A percentile compares a stretch with the other conserved stretches of the same genome.
Evolutionary conservation across 31 red algal species (phyloP).

Genomic region (Asparagopsis taxiformis): DNA sequence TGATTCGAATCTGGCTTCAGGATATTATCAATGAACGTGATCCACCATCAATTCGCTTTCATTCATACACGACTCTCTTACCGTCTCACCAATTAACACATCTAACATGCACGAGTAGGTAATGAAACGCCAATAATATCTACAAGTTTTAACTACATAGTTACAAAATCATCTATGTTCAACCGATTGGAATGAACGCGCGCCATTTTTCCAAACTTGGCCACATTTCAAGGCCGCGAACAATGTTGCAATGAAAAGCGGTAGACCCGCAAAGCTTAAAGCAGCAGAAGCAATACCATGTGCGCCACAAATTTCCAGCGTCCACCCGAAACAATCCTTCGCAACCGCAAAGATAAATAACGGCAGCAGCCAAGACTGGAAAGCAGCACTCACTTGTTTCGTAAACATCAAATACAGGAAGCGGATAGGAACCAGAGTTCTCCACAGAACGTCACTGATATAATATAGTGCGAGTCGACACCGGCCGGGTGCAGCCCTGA

Average conservation of each 20-base stretch:
- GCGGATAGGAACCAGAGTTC: slow-evolving; percentile 23
- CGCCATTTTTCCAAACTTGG: no score
- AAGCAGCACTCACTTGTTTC: neutral
- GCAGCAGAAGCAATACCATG: slow-evolving; percentile 25
- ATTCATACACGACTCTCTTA: no score
- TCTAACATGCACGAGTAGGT: no score
- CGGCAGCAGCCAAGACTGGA: neutral
- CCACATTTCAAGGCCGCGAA: no score
- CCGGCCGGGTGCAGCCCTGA: slow-evolving; percentile 29
- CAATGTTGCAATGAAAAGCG: slow-evolving; percentile 23
- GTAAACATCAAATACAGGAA: slow-evolving; percentile 20
- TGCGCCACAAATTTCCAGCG: slow-evolving; percentile 38
- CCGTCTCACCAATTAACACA: no score
- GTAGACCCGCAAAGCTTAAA: slow-evolving; percentile 32
- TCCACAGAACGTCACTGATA: slow-evolving; percentile 29
- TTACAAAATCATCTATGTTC: no score
- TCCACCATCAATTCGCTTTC: no score
- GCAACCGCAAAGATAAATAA: neutral
- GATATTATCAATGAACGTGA: no score
- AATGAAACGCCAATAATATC: no score
- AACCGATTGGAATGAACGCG: no score
- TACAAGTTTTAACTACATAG: no score
- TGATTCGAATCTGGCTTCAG: no score
- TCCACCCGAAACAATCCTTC: slow-evolving; percentile 24
- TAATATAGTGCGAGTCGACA: slow-evolving; percentile 21